A percentile compares a stretch with the other conserved stretches of the same genome.
These are phyloP conservation scores for Colletotrichum endophyticum DNA, from an alignment of 2,329 filamentous ascomycete species.

Conservation along the genomic window DNA sequence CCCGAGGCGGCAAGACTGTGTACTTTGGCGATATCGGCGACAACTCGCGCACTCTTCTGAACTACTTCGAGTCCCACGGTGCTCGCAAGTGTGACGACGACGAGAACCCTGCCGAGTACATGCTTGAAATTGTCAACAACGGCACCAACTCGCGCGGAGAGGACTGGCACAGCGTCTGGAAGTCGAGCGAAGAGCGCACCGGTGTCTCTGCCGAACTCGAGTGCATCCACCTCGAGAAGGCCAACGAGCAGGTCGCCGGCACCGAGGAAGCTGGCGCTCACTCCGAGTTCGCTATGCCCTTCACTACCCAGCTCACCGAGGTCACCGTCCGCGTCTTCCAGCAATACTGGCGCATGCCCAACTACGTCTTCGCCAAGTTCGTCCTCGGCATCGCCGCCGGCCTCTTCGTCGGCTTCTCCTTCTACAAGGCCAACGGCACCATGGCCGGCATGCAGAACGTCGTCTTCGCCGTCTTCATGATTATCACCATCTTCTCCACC, in stretches of 20 bases:
- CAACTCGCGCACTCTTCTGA: slow-evolving; percentile 59
- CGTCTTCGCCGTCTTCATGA: slow-evolving; percentile 77
- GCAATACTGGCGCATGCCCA: slow-evolving; percentile 83
- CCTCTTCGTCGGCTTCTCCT: slow-evolving; percentile 79
- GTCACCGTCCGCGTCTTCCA: slow-evolving; percentile 75
- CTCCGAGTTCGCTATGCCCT: slow-evolving; percentile 80
- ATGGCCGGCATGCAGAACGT: slow-evolving; percentile 76
- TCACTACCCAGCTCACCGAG: slow-evolving; percentile 66
- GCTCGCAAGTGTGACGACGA: slow-evolving; percentile 61
- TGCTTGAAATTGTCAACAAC: slow-evolving; percentile 62
- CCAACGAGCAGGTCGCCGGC: slow-evolving; percentile 17
- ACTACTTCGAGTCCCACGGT: slow-evolving; percentile 71
- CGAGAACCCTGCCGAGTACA: slow-evolving; percentile 79
- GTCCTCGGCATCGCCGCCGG: slow-evolving; percentile 62
- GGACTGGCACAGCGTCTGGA: slow-evolving; percentile 76
- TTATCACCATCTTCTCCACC: slow-evolving; percentile 75
- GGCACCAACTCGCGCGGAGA: slow-evolving; percentile 39
- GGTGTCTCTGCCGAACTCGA: slow-evolving; percentile 66
- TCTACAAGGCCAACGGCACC: slow-evolving; percentile 60
- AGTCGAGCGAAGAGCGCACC: slow-evolving; percentile 53
- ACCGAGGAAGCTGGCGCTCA: slow-evolving; percentile 32
- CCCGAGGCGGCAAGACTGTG: slow-evolving; percentile 68
- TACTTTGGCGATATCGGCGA: slow-evolving; percentile 73
- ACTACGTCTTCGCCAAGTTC: slow-evolving; percentile 78
- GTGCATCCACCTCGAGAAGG: slow-evolving; percentile 59